Base-by-base conservation (phyloP, 176 grass and related monocot genomes). In the Zea mays region DNA sequence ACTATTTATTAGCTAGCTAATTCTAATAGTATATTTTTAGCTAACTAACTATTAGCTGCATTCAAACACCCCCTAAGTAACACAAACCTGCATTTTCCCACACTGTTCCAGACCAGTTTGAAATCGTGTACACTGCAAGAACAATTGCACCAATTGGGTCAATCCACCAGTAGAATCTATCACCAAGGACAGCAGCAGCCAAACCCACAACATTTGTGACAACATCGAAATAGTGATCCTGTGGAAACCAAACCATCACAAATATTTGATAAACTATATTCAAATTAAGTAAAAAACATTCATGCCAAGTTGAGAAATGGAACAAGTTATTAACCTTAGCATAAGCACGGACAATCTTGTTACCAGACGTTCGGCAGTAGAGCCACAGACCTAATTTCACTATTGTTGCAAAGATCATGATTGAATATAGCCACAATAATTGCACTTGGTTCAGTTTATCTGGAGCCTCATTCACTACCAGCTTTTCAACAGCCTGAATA, bases 221-320 rank as follows among this genome's bases (percentile, higher is more conserved):
- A 21, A 93, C 94, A 78, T 97, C 94, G 72, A 91, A 97, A 84
- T 90, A 97, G 82, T 97, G 94, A 80, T 93, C 94, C 94, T 93
- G 67, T 8, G 10, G 48, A 69, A 71, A 84, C 4, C 12, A 84
- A 49, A 7, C 13, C 55, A 70, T 77, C 34, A 36, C 1, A 74
- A 39, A 78, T 42, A 8, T 67, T 83, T n/a, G n/a, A 45, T 12
- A 80, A 82, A 82, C 37, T 51, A 50, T 7, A 11, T 41, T 61
- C 41, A 82, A 81, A 16, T 76, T 82, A 60, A 62, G 35, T 54
- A 57, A 82, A 63, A 62, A 45, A 4, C 9, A 69, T 68, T 44
- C 33, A 66, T 56, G 27, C 37, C 19, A 48, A 43, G 63, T 70
- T 5, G 7, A 77, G 27, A 67, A 72, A 87, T 57, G 39, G 8